Percentiles rank a stretch among this genome's conserved stretches.
These are phyloP conservation scores for Fusarium xylarioides DNA, from an alignment of 2,329 filamentous ascomycete genomes.

Conservation along the genomic window DNA sequence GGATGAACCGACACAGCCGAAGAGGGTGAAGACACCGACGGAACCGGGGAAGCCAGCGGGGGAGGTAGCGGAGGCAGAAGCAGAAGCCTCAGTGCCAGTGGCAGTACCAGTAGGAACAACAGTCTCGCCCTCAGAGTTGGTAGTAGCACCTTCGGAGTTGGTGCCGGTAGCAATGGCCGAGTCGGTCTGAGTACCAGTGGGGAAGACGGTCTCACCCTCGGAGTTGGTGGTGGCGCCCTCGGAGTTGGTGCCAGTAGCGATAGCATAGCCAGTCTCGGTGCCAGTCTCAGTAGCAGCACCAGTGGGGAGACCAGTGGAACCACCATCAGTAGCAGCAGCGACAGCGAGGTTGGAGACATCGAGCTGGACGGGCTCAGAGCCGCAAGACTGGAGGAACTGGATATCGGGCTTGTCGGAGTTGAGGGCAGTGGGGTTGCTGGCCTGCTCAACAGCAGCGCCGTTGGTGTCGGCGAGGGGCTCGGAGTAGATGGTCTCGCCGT, in stretches of 20 bases:
- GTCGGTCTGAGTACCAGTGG: not conserved
- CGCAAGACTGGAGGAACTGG: constrained; percentile 17
- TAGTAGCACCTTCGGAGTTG: not conserved
- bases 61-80: constrained; percentile 35
- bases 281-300: not conserved
- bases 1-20: constrained; percentile 40
- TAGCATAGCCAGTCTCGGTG: too few relatives aligned
- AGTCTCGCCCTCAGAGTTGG: constrained; percentile 4
- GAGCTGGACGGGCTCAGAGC: not conserved
- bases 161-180: not conserved
- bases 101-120: not conserved
- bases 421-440: rapidly evolving
- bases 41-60: constrained; percentile 19
- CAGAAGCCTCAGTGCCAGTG: constrained; percentile 37
- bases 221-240: constrained; percentile 2
- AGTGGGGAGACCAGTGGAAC: not conserved
- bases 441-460: not conserved
- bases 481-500: not conserved
- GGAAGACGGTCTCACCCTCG: not conserved
- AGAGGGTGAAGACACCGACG: constrained; percentile 34
- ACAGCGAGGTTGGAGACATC: not conserved
- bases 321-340: not conserved
- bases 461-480: not conserved
- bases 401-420: not conserved
- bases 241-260: not conserved